Evolutionary conservation across 2,329 filamentous ascomycete species (phyloP).

Genomic region (Colletotrichum melonis): DNA sequence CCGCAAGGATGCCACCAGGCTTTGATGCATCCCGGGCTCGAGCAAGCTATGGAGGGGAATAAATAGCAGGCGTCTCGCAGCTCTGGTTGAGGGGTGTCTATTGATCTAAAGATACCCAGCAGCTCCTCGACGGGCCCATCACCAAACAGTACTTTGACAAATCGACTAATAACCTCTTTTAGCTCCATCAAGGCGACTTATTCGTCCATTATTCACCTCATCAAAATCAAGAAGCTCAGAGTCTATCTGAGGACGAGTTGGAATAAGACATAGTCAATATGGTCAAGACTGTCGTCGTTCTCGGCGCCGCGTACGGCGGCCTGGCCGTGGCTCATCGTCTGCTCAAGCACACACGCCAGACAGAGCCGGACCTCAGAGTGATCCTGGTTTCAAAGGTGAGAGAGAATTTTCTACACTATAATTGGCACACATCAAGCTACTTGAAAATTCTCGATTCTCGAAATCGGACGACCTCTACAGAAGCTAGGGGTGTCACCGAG

Average conservation of each 20-base stretch:
- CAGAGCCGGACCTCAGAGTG: constrained; percentile 61
- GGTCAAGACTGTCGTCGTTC: constrained; percentile 64
- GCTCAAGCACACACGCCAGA: constrained; percentile 61
- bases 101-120: neutral
- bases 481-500: neutral
- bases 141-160: neutral
- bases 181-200: neutral
- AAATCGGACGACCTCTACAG: neutral
- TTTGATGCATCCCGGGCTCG: constrained; percentile 15
- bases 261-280: constrained; percentile 44
- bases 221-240: neutral
- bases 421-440: neutral
- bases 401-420: neutral
- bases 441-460: neutral
- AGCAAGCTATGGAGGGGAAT: neutral
- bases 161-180: neutral
- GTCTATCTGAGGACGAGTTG: neutral
- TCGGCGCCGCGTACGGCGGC: constrained; percentile 66
- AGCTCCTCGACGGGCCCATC: neutral
- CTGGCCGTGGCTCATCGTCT: constrained; percentile 65
- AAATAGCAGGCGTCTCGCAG: constrained; percentile 12
- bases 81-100: neutral
- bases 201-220: neutral
- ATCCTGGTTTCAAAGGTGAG: constrained; percentile 66
- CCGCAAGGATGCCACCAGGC: constrained; percentile 3